Evolutionary conservation across 2,329 filamentous ascomycete species (phyloP).

Genomic region (Penicillium hesseltinei): DNA sequence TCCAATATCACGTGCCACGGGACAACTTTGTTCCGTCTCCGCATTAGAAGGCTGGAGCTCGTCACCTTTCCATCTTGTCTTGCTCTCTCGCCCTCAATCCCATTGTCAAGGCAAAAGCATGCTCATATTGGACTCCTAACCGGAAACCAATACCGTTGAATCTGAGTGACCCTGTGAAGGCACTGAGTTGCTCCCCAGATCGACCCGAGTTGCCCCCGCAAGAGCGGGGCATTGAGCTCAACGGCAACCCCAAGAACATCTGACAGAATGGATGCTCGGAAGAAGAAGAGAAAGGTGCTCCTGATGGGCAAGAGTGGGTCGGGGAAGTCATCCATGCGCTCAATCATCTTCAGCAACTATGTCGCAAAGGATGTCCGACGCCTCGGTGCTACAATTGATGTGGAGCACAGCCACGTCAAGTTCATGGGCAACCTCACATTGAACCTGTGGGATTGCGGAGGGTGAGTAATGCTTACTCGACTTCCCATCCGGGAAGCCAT

Average conservation of each 20-base stretch:
- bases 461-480: constrained; percentile 49
- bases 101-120: constrained; percentile 7
- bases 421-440: constrained; percentile 97
- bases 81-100: constrained; percentile 15
- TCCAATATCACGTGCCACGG: constrained; percentile 17
- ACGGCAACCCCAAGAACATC: constrained; percentile 11
- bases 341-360: constrained; percentile 99
- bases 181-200: constrained; percentile 13
- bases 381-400: constrained; percentile 93
- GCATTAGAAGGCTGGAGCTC: constrained; percentile 23
- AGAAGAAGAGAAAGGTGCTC: constrained; percentile 82
- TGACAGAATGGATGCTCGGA: constrained; percentile 44
- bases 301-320: constrained; percentile 96
- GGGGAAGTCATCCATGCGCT: constrained; percentile 97
- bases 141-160: background rate
- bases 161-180: constrained; percentile 6
- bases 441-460: constrained; percentile 98
- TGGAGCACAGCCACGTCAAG: constrained; percentile 97
- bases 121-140: background rate
- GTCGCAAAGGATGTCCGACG: constrained; percentile 92
- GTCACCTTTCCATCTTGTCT: constrained; percentile 11
- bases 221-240: constrained; percentile 26
- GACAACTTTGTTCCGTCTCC: constrained; percentile 22
- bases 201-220: constrained; percentile 19
- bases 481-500: background rate